A percentile compares a stretch with the other conserved stretches of the same genome.
These are phyloP conservation scores for Chalciporus piperatus DNA, from an alignment of 768 basidiomycete species.

Conservation along the genomic window DNA sequence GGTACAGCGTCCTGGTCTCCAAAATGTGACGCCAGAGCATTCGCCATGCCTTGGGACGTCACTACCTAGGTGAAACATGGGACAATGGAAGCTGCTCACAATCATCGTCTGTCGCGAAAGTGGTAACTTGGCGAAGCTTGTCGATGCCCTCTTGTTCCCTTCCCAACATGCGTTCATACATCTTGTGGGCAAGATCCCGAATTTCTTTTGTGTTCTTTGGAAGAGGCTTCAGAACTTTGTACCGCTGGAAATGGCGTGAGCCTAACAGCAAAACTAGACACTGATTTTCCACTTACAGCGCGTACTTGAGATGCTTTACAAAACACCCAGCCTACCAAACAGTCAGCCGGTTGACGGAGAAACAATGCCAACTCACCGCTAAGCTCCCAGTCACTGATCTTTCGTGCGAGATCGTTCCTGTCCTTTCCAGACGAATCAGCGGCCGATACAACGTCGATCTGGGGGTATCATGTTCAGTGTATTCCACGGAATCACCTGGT, in stretches of 20 bases:
- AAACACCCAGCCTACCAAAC: constrained; percentile 25
- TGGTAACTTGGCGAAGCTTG: constrained; percentile 38
- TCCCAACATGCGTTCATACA: constrained; percentile 38
- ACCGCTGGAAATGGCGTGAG: constrained; percentile 30
- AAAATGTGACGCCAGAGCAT: constrained; percentile 42
- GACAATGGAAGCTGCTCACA: constrained; percentile 27
- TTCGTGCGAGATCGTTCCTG: constrained; percentile 33
- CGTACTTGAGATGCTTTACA: constrained; percentile 40
- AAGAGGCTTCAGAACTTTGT: constrained; percentile 33
- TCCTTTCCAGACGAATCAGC: constrained; percentile 27
- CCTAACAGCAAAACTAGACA: not conserved
- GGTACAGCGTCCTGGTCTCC: constrained; percentile 42
- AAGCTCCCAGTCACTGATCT: constrained; percentile 41
- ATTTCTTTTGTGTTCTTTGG: constrained; percentile 34
- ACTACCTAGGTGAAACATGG: not conserved
- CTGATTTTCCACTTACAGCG: constrained; percentile 20
- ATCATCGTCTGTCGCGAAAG: constrained; percentile 36
- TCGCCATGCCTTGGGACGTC: constrained; percentile 37
- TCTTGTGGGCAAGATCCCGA: constrained; percentile 28
- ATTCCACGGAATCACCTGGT: not conserved
- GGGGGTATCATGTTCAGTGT: not conserved
- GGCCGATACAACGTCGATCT: constrained; percentile 37
- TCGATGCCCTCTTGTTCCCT: constrained; percentile 42
- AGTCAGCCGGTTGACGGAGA: not conserved
- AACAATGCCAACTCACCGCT: constrained; percentile 18